A percentile compares a stretch with the other conserved stretches of the same genome.
These are phyloP conservation scores for Nitzschia putrida DNA, from an alignment of 108 stramenopile species.

Conservation along the genomic window DNA sequence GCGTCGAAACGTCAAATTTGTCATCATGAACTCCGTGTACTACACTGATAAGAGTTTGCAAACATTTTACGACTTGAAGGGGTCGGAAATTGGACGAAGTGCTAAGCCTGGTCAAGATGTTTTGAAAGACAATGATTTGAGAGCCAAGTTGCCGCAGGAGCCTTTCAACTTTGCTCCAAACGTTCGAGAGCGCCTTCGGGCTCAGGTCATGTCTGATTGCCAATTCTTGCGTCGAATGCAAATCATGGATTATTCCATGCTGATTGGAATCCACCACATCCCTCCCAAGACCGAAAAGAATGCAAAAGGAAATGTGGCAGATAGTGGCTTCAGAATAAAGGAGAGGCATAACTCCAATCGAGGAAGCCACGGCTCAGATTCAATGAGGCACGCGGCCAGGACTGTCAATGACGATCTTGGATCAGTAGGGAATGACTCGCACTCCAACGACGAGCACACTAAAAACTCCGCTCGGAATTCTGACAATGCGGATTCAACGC, in stretches of 20 bases:
- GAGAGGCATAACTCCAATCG: conserved; percentile 24
- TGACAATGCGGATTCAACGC: conserved; percentile 10
- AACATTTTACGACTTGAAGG: conserved; percentile 93
- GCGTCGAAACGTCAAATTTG: conserved; percentile 88
- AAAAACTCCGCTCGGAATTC: neutral
- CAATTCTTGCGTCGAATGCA: conserved; percentile 77
- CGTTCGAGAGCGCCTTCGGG: conserved; percentile 58
- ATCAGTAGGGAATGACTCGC: neutral
- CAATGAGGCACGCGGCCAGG: conserved; percentile 1
- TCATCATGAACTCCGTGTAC: conserved; percentile 93
- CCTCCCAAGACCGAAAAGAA: conserved; percentile 37
- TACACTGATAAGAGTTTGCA: conserved; percentile 84
- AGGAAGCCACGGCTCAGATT: conserved; percentile 1
- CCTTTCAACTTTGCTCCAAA: conserved; percentile 63
- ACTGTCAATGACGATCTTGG: neutral
- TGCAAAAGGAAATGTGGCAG: conserved; percentile 15
- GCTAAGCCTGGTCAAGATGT: conserved; percentile 86
- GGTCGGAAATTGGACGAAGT: conserved; percentile 75
- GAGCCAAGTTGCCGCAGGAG: conserved; percentile 50
- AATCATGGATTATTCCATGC: conserved; percentile 96
- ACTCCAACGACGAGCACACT: neutral
- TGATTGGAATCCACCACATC: conserved; percentile 90
- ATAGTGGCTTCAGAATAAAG: conserved; percentile 32
- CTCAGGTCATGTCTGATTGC: conserved; percentile 76
- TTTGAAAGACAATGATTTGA: conserved; percentile 89